phyloP scores from a whole-genome alignment of 148 eudicot species.

The Chenopodium album region DNA sequence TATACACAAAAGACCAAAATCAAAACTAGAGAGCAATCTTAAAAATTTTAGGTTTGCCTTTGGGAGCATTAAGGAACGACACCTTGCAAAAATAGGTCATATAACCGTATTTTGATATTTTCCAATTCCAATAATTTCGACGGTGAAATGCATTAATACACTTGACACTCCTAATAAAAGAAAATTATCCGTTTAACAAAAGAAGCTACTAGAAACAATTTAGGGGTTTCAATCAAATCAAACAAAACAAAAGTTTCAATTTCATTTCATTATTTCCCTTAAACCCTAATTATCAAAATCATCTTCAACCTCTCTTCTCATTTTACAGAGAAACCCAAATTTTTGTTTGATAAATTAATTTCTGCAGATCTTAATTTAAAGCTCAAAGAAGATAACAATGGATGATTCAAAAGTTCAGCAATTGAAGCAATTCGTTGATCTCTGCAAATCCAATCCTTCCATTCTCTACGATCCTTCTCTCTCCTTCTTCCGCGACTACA shows the following conservation, averaged over 20 bases:
- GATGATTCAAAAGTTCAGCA: slow-evolving; percentile 55
- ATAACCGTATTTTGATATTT: no score
- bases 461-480: slow-evolving; percentile 70
- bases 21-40: no score
- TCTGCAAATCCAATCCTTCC: slow-evolving; percentile 67
- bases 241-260: not conserved
- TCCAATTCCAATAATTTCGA: no score
- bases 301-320: not conserved
- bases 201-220: slow-evolving; percentile 23
- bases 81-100: no score
- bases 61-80: no score
- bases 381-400: slow-evolving; percentile 31
- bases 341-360: not conserved
- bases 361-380: slow-evolving; percentile 2
- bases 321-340: not conserved
- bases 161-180: no score
- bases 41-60: no score
- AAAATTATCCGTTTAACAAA: not conserved
- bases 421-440: slow-evolving; percentile 56
- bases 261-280: not conserved
- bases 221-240: not conserved
- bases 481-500: slow-evolving; percentile 76
- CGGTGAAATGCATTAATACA: no score
- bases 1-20: no score
- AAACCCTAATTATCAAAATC: not conserved